phyloP scores from a whole-genome alignment of 495 filamentous ascomycete genomes.

The Aspergillus ellipticus region DNA sequence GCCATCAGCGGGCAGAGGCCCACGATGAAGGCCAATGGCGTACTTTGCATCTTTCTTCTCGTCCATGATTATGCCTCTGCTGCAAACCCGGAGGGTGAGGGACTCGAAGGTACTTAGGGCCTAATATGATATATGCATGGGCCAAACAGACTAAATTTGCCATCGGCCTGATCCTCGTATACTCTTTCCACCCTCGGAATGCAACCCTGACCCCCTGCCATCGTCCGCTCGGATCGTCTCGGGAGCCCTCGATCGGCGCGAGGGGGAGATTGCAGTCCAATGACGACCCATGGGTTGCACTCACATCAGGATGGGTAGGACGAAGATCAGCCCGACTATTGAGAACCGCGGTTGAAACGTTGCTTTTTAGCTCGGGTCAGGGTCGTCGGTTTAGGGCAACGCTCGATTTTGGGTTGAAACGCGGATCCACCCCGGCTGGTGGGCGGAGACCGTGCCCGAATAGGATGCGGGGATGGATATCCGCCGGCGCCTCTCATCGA shows the following conservation, averaged over 20 bases:
- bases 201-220: not conserved
- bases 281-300: not conserved
- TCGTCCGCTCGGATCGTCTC: constrained; percentile 9
- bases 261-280: constrained; percentile 1
- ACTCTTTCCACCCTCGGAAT: too few relatives aligned
- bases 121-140: not conserved
- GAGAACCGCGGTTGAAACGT: constrained; percentile 14
- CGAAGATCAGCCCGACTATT: constrained; percentile 15
- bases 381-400: constrained; percentile 1
- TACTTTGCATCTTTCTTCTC: constrained; percentile 32
- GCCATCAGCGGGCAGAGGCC: constrained; percentile 25
- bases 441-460: constrained; percentile 9
- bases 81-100: not conserved
- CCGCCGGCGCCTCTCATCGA: too few relatives aligned
- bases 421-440: not conserved
- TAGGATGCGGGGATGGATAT: constrained; percentile 10
- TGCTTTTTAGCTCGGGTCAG: not conserved
- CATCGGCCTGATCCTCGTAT: too few relatives aligned
- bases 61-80: constrained; percentile 11
- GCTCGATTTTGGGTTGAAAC: constrained; percentile 1
- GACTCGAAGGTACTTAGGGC: not conserved
- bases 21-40: constrained; percentile 33
- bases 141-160: too few relatives aligned
- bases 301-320: constrained; percentile 17
- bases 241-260: constrained; percentile 9